Evolutionary conservation across 768 basidiomycete genomes (phyloP), one percentile per base, ranked within the genome.

Genomic region (Mycena latifolia): DNA sequence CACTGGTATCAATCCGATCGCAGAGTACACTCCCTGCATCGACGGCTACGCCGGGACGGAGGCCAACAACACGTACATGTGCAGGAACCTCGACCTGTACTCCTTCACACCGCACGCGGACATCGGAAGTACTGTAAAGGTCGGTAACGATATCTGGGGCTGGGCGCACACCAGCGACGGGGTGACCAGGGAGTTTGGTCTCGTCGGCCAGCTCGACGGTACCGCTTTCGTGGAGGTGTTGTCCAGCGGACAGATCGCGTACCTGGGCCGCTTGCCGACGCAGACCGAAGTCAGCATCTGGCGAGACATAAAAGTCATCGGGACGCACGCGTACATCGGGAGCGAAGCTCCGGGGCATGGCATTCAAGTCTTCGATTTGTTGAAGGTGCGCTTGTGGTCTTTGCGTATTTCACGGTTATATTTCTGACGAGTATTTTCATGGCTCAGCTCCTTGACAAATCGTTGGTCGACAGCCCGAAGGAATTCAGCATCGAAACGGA

Each of bases 291-390:
- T 31, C 24, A 71, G 62, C 61, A 55, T 71, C 46, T 74, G 73
- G 73, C 57, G 74, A 55, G 76, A 76, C 48, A 72, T 77, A 55
- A 73, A 73, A 17, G 73, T 74, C 39, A 66, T 72, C 35, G 66
- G 71, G 12, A 62, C 73, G 53, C 68, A 66, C 35, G 71, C 71
- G 15, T 68, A 72, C 52, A 73, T 76, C 35, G 75, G 75, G 35
- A 72, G 70, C 27, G 75, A 76, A 48, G 75, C 75, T 1, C 61
- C 53, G 20, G 71, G 71, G 48, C 75, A 76, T 50, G 70, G 72
- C 27, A 69, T 77, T 35, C 75, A 77, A 53, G 72, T 76, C 47
- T 77, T 77, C 60, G 73, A 77, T 66, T 61, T 76, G 8, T 65
- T 63, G 47, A 75, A 74, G 63, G 69, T 46, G 12, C 18, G 37